Conservation (phyloP, 768 basidiomycete species). For the Hebeloma cylindrosporum region DNA sequence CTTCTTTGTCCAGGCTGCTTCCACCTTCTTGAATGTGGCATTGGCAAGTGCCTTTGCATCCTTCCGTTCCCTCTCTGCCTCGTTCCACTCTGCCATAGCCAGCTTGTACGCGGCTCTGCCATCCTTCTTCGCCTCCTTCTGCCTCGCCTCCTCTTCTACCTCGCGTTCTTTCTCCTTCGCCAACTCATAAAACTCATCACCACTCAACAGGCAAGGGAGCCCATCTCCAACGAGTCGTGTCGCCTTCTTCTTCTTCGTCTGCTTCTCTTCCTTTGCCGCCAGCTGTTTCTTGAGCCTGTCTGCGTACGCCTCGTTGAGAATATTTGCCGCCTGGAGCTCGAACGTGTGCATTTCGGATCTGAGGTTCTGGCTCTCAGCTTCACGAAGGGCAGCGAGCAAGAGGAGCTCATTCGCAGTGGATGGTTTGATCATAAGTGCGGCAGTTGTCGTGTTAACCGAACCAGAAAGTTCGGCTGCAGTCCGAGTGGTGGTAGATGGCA, state of each 20-base stretch:
- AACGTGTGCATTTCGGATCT: conserved; percentile 8
- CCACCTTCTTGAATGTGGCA: background rate
- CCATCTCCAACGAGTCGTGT: conserved; percentile 24
- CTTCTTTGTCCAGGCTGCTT: conserved; percentile 7
- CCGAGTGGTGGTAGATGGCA: conserved; percentile 5
- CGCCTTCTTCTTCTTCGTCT: conserved; percentile 17
- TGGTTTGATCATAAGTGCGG: conserved; percentile 8
- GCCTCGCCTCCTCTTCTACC: conserved; percentile 7
- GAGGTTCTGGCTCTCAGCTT: background rate
- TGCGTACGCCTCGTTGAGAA: conserved; percentile 25
- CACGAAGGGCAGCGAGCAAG: conserved; percentile 12
- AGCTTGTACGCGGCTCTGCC: conserved; percentile 8
- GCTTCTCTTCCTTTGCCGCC: conserved; percentile 22
- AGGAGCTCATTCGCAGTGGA: conserved; percentile 12
- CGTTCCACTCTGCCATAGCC: conserved; percentile 21
- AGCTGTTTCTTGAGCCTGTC: conserved; percentile 20
- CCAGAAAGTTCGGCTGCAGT: background rate
- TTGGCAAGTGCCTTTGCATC: conserved; percentile 6
- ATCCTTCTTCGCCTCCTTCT: conserved; percentile 11
- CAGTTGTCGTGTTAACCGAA: background rate
- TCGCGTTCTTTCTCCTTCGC: conserved; percentile 10
- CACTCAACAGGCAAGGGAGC: conserved; percentile 22
- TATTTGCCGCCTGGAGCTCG: conserved; percentile 22
- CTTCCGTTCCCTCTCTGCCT: conserved; percentile 14
- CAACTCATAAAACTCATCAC: conserved; percentile 19